These are phyloP conservation scores for Populus davidiana DNA, from an alignment of 345 rosid genomes.

Conservation along the genomic window DNA sequence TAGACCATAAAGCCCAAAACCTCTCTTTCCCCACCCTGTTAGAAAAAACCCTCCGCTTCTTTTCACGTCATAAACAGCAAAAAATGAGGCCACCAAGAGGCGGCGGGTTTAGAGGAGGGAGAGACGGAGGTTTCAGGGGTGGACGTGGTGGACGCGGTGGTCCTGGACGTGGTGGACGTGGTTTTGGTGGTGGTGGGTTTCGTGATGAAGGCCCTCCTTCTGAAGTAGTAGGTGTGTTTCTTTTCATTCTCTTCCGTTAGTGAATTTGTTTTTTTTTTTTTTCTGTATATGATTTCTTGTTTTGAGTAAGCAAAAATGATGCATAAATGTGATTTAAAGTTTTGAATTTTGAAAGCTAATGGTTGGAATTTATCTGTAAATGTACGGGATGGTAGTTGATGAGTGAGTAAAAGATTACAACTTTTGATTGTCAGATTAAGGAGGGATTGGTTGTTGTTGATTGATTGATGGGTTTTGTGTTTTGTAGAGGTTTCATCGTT, in stretches of 20 bases:
- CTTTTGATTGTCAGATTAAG: not conserved
- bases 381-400: not conserved
- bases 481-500: slow-evolving; percentile 69
- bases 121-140: slow-evolving; percentile 9
- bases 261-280: not conserved
- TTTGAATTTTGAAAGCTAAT: not conserved
- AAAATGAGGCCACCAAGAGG: slow-evolving; percentile 31
- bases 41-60: not conserved
- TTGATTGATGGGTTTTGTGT: not conserved
- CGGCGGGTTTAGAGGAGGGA: slow-evolving; percentile 20
- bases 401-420: not conserved
- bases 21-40: not conserved
- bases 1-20: not conserved
- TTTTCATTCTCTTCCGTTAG: not conserved
- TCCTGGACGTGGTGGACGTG: slow-evolving; percentile 13
- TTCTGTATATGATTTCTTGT: not conserved
- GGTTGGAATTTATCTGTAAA: not conserved
- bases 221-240: slow-evolving; percentile 68
- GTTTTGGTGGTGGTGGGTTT: slow-evolving; percentile 34
- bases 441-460: not conserved
- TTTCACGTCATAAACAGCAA: not conserved
- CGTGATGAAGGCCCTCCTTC: slow-evolving; percentile 90
- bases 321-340: not conserved
- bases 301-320: not conserved
- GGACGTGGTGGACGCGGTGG: slow-evolving; percentile 11